Base-by-base conservation (phyloP, 2,329 filamentous ascomycete species). In the Phaeoacremonium minimum region DNA sequence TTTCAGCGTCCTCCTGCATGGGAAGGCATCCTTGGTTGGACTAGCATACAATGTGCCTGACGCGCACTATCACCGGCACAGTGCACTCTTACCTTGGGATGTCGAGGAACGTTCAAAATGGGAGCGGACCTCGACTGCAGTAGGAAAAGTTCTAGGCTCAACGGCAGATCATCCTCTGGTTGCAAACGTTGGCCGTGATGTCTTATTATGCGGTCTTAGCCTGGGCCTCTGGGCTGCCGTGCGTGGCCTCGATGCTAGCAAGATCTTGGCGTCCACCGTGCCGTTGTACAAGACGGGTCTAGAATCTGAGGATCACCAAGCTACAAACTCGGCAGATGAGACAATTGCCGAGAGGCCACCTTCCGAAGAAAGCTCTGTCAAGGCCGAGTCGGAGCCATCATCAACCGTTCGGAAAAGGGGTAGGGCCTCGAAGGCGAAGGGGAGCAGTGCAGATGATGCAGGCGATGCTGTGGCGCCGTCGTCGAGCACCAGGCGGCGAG, bases 151-250 rank as follows among this genome's bases (percentile, higher is more conserved):
- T 11, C 60, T 73, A 17, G 69, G 64, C 28, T 68, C 72, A 2
- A 63, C 75, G 34, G 64, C 63, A 40, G 73, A 73, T 35, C 75
- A 83, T 49, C 77, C 78, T 1, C 71, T 69, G 15, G 69, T 83
- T 18, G 69, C 70, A 15, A 71, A 67, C 14, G 71, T 73, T 1
- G 74, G 71, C 6, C 71, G 70, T 55, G 80, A 84, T 52, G 77
- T 78, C 2, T 50, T 83, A 12, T 60, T 80, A 22, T 75, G 70
- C 15, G 61, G 64, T 2, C 40, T 75, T 12, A 73, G 68, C 38
- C 53, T 80, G n/a, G 67, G 75, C 2, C 38, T 72, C 3, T 82
- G 77, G 77, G 68, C 72, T n/a, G 73, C 73, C 28, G 63, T 72
- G 2, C 63, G 75, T 19, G 66, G 69, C 15, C 58, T 73, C 4